A percentile compares a stretch with the other conserved stretches of the same genome.
Evolutionary conservation across 169 alveolate genomes (phyloP).

Genomic region (Ichthyophthirius multifiliis): DNA sequence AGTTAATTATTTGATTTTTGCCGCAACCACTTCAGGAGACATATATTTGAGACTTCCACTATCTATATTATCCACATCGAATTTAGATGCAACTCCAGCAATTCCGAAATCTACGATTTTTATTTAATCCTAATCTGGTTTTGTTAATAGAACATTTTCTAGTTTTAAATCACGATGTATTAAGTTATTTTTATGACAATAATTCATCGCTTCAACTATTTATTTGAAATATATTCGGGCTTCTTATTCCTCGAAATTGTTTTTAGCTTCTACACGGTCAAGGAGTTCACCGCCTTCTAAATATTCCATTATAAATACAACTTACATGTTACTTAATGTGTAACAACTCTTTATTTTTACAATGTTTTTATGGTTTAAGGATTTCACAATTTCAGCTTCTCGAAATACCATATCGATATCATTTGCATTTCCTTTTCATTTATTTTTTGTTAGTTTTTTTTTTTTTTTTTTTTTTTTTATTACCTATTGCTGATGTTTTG

Average conservation of each 20-base stretch:
- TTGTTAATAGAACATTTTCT: conserved; percentile 55
- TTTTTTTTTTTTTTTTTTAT: too few relatives aligned
- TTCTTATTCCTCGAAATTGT: conserved; percentile 50
- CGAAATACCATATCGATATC: conserved; percentile 56
- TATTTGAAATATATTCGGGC: conserved; percentile 56
- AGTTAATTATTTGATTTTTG: conserved; percentile 30
- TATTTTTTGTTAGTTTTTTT: too few relatives aligned
- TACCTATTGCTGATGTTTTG: background rate
- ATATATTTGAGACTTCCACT: conserved; percentile 45
- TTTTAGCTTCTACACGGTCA: conserved; percentile 42
- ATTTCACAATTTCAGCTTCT: conserved; percentile 66
- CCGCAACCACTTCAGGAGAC: conserved; percentile 54
- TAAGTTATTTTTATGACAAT: conserved; percentile 64
- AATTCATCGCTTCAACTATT: conserved; percentile 59
- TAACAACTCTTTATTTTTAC: conserved; percentile 56
- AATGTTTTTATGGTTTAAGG: conserved; percentile 57
- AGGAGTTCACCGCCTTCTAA: conserved; percentile 70
- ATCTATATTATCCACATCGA: conserved; percentile 35
- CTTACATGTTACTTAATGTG: conserved; percentile 49
- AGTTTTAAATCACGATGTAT: conserved; percentile 79
- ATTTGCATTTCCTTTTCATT: conserved; percentile 30
- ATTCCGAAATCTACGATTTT: conserved; percentile 49
- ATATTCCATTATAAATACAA: conserved; percentile 66
- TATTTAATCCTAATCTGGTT: background rate
- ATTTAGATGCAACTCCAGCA: conserved; percentile 30